Conservation (phyloP, 106 monocot genomes). For the Acorus calamus region DNA sequence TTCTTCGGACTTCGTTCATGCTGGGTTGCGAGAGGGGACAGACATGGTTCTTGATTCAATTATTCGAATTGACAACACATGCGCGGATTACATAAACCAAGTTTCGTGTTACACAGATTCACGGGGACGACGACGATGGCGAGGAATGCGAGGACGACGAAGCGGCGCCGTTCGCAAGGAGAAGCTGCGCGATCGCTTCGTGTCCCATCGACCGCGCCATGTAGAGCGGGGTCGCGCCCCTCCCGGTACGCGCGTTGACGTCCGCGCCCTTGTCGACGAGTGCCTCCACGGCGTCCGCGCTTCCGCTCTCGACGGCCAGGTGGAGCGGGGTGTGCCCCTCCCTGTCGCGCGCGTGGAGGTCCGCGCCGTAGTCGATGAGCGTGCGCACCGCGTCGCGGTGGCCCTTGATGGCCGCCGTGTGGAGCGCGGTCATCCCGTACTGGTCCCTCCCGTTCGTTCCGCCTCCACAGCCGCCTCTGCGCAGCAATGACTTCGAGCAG, state of each 20-base stretch:
- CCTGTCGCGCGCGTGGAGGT: constrained; percentile 41
- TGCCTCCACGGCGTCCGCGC: constrained; percentile 38
- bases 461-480: constrained; percentile 29
- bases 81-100: too few relatives aligned
- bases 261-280: constrained; percentile 46
- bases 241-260: constrained; percentile 36
- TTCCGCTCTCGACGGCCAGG: constrained; percentile 56
- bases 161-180: constrained; percentile 26
- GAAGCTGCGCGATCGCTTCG: constrained; percentile 36
- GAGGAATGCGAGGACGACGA: constrained; percentile 14
- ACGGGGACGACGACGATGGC: background rate
- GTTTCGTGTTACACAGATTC: too few relatives aligned
- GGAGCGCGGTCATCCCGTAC: constrained; percentile 61
- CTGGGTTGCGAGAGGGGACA: too few relatives aligned
- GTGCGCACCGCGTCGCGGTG: constrained; percentile 37
- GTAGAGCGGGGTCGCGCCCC: constrained; percentile 48
- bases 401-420: constrained; percentile 57
- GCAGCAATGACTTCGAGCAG: constrained; percentile 47
- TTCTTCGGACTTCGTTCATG: too few relatives aligned
- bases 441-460: constrained; percentile 31
- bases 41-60: too few relatives aligned
- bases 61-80: too few relatives aligned
- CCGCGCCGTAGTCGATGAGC: constrained; percentile 42
- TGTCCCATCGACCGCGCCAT: constrained; percentile 47
- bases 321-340: constrained; percentile 70